phyloP scores from a whole-genome alignment of 2,329 filamentous ascomycete genomes.

The Neurospora crassa region DNA sequence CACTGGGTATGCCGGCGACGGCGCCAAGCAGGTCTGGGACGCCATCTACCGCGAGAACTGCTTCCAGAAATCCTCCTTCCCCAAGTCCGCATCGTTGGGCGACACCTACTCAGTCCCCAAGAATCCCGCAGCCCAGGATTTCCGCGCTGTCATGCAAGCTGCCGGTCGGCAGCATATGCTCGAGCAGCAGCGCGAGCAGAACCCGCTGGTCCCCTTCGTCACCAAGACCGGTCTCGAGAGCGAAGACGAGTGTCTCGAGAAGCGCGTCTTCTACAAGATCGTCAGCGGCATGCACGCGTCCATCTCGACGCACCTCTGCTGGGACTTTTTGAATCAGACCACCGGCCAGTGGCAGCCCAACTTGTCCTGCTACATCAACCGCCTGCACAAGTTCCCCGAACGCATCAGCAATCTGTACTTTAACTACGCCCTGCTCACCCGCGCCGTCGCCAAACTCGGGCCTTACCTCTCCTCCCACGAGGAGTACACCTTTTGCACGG shows the following conservation, averaged over 20 bases:
- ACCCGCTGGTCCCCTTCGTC: slow-evolving; percentile 48
- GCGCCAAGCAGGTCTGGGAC: slow-evolving; percentile 87
- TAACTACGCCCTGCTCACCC: slow-evolving; percentile 92
- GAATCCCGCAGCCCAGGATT: slow-evolving; percentile 48
- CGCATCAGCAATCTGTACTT: slow-evolving; percentile 97
- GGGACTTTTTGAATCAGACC: slow-evolving; percentile 90
- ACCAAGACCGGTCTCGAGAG: slow-evolving; percentile 59
- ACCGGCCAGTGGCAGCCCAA: slow-evolving; percentile 93
- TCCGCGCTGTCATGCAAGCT: slow-evolving; percentile 50
- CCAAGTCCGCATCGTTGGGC: slow-evolving; percentile 47
- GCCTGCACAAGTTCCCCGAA: slow-evolving; percentile 79
- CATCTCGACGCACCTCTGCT: slow-evolving; percentile 92
- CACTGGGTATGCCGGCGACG: slow-evolving; percentile 82
- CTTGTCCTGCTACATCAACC: slow-evolving; percentile 73
- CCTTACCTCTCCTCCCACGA: slow-evolving; percentile 54
- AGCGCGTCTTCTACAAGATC: slow-evolving; percentile 95
- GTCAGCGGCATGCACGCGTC: slow-evolving; percentile 97
- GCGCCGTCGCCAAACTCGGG: slow-evolving; percentile 82
- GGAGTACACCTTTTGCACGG: slow-evolving; percentile 84
- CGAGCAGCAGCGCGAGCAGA: slow-evolving; percentile 46
- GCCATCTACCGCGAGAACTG: slow-evolving; percentile 97
- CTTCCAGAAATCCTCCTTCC: slow-evolving; percentile 63
- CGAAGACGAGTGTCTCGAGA: slow-evolving; percentile 92
- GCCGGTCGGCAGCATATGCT: slow-evolving; percentile 52
- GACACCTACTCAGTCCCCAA: slow-evolving; percentile 28